Percentiles rank a stretch among this genome's conserved stretches.
phyloP scores from a whole-genome alignment of 2,329 filamentous ascomycete genomes.

The Fusarium stilboides region DNA sequence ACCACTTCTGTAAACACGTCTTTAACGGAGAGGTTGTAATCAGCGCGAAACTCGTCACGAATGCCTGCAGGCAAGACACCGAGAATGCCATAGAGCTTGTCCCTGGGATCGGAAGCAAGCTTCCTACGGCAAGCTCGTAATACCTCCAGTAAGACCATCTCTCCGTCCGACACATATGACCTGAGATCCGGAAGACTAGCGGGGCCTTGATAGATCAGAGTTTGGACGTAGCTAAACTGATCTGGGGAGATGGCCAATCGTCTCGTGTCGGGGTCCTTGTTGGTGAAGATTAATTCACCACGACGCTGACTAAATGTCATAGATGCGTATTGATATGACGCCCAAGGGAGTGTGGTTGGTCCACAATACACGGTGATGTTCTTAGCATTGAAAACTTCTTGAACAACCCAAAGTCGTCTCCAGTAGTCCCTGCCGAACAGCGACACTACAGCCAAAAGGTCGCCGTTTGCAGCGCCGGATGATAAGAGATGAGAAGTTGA shows the following conservation, averaged over 20 bases:
- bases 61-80: constrained; percentile 16
- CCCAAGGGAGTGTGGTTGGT: constrained; percentile 9
- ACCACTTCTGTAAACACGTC: constrained; percentile 34
- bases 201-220: constrained; percentile 21
- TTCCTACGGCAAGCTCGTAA: constrained; percentile 23
- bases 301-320: constrained; percentile 2
- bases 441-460: constrained; percentile 23
- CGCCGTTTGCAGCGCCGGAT: constrained; percentile 4
- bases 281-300: constrained; percentile 16
- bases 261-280: not conserved
- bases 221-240: constrained; percentile 25
- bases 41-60: constrained; percentile 2
- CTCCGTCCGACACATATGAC: not conserved
- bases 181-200: constrained; percentile 13
- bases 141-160: constrained; percentile 21
- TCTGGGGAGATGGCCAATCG: constrained; percentile 4
- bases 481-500: constrained; percentile 1
- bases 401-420: constrained; percentile 29
- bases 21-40: constrained; percentile 29
- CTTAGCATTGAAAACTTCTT: constrained; percentile 32
- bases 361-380: constrained; percentile 26
- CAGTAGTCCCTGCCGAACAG: constrained; percentile 33
- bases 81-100: constrained; percentile 28
- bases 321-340: constrained; percentile 8
- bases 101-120: constrained; percentile 24